These are phyloP conservation scores for Calocera viscosa DNA, from an alignment of 768 basidiomycete species.

Conservation along the genomic window DNA sequence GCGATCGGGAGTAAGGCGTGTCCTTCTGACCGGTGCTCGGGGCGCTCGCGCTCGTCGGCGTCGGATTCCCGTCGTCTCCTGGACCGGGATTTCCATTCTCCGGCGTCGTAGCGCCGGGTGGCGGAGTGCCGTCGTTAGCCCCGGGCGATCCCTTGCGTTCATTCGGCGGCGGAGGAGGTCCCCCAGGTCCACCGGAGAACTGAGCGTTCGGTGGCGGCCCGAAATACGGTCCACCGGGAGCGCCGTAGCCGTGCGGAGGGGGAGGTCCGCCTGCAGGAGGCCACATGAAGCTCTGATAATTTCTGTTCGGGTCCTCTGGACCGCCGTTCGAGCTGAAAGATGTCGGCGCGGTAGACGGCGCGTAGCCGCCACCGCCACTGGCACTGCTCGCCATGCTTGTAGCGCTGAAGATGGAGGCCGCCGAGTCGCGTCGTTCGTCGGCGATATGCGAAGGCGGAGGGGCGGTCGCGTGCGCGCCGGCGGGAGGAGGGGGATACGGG, in stretches of 20 bases:
- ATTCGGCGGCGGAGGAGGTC: not conserved
- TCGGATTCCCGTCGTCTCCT: conserved; percentile 22
- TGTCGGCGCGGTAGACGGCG: conserved; percentile 11
- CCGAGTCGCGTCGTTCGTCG: conserved; percentile 60
- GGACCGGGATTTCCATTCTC: conserved; percentile 37
- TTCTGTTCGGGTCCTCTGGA: conserved; percentile 6
- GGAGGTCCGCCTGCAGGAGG: not conserved
- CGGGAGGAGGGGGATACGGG: conserved; percentile 12
- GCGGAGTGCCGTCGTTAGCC: not conserved
- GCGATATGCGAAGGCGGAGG: conserved; percentile 34
- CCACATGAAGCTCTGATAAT: conserved; percentile 1
- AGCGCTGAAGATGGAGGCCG: conserved; percentile 41
- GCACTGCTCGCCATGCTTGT: conserved; percentile 3
- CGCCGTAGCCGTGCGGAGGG: not conserved
- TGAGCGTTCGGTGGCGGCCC: not conserved
- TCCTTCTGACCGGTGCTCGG: conserved; percentile 15
- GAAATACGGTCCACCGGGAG: not conserved
- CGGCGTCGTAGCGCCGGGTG: conserved; percentile 13
- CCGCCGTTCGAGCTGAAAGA: conserved; percentile 37
- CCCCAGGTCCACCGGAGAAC: not conserved
- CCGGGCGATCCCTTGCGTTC: not conserved
- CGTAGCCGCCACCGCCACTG: conserved; percentile 6
- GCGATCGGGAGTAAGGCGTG: conserved; percentile 85
- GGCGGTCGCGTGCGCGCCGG: conserved; percentile 20
- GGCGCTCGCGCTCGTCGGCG: conserved; percentile 5